phyloP scores from a whole-genome alignment of 306 rosid species.

The Citrullus colocynthis region DNA sequence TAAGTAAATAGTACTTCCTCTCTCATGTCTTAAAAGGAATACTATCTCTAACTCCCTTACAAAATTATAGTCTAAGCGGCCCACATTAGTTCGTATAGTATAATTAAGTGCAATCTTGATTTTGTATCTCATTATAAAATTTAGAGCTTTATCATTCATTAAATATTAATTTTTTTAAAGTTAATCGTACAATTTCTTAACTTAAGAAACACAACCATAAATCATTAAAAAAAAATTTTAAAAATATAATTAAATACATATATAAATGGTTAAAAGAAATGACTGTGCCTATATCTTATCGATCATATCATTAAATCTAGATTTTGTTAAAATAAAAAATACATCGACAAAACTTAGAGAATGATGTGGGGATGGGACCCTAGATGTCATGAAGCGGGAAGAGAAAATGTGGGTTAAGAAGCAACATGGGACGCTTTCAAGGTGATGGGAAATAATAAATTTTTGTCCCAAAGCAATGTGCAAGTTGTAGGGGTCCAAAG shows the following conservation, averaged over 20 bases:
- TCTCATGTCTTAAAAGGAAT: background rate
- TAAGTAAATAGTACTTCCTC: background rate
- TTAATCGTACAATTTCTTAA: background rate
- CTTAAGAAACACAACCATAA: background rate
- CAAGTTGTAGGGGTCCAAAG: conserved; percentile 6
- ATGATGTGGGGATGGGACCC: background rate
- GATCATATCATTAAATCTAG: background rate
- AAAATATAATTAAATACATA: background rate
- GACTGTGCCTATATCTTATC: background rate
- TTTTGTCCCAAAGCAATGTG: conserved; percentile 3
- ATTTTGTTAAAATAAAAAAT: background rate
- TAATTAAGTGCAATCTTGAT: too few relatives aligned
- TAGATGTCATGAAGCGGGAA: background rate
- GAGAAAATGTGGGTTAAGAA: background rate
- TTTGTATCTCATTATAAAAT: background rate
- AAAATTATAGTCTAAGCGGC: background rate
- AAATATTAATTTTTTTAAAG: background rate
- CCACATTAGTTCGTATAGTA: background rate
- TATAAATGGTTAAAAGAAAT: background rate
- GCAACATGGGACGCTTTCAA: conserved; percentile 6
- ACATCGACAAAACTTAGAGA: background rate
- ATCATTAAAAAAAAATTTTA: background rate
- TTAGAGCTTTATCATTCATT: background rate
- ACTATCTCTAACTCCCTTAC: background rate
- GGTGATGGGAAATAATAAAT: conserved; percentile 4